Base-by-base conservation (phyloP, 305 asterid genomes). In the Fraxinus sp. region DNA sequence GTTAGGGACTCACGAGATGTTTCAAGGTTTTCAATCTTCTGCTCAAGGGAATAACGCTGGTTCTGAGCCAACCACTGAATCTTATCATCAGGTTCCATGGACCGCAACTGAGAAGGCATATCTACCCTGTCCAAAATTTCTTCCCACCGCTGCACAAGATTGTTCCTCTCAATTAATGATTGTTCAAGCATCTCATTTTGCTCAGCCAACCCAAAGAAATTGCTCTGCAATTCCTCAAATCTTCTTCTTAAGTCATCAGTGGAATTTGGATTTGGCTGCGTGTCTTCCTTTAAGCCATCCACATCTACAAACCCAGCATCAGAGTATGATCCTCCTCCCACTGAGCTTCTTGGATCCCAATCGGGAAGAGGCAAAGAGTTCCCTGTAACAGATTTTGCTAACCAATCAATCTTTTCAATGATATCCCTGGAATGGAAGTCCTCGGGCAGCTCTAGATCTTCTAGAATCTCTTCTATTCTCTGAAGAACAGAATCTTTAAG, bases 171-270 rank as follows among this genome's bases (percentile, higher is more conserved):
- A 94, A 92, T 85, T 85, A 96, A 86, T 71, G 99, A 93, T 84
- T 94, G 99, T 87, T 96, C 99, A 88, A 96, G 99, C 97, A 96
- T 96, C 90, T 94, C 99, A 83, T 93, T 96, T 77, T 94, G 99
- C 88, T 94, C 98, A 7, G 99, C 99, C 90, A 96, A 88, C 85
- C 90, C 97, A 87, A 92, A 93, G 82, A 90, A 94, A 87, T 91
- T 96, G 89, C 86, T 91, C 81, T 92, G 95, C 87, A 96, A 86
- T 83, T 96, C 99, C 84, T 94, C 99, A 79, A 85, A 94, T 89
- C 89, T 87, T 89, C 91, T 89, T 85, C 91, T 87, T 52, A 91
- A 86, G 74, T 93, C 98, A 82, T 96, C 99, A 83, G 35, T 77
- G 16, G 89, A 82, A 89, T 86, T 86, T 82, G 84, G 85, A 87